Evolutionary conservation across 176 grass and related monocot species (phyloP).

Genomic region (Oryza longistaminata): DNA sequence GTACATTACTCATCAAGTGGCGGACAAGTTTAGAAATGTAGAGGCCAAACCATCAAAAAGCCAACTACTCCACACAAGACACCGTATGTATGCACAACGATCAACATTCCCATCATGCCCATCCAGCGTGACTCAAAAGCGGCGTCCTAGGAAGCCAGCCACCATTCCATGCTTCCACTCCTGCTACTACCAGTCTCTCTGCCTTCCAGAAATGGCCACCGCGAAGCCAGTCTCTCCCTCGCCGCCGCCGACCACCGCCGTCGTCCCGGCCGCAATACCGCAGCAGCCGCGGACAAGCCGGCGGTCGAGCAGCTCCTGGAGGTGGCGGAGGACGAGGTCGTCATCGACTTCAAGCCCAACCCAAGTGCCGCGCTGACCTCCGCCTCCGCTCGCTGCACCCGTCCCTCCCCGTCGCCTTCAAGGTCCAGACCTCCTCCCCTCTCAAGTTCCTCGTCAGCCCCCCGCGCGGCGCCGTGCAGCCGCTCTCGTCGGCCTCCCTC

Average conservation of each 20-base stretch:
- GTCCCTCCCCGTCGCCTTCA: constrained; percentile 68
- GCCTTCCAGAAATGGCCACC: constrained; percentile 38
- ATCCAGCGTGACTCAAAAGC: constrained; percentile 47
- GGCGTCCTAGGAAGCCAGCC: constrained; percentile 31
- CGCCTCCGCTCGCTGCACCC: constrained; percentile 71
- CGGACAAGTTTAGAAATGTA: background rate
- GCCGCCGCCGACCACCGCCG: background rate
- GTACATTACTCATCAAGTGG: too few relatives aligned
- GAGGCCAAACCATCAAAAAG: background rate
- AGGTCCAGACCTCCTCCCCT: constrained; percentile 88
- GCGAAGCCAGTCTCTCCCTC: constrained; percentile 13
- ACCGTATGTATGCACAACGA: constrained; percentile 7
- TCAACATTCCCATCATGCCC: constrained; percentile 31
- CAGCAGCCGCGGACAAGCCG: background rate
- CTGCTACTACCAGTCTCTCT: background rate
- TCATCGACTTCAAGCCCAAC: constrained; percentile 76
- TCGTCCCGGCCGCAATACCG: background rate
- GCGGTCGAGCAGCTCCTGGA: constrained; percentile 51
- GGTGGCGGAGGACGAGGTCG: constrained; percentile 66
- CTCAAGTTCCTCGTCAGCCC: constrained; percentile 96
- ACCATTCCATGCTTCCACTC: constrained; percentile 33
- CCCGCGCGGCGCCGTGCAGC: constrained; percentile 60
- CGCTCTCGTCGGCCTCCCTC: constrained; percentile 59
- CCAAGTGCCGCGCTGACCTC: constrained; percentile 75
- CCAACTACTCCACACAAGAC: background rate